phyloP scores from a whole-genome alignment of 148 eudicot genomes.

The Limonium bicolor region DNA sequence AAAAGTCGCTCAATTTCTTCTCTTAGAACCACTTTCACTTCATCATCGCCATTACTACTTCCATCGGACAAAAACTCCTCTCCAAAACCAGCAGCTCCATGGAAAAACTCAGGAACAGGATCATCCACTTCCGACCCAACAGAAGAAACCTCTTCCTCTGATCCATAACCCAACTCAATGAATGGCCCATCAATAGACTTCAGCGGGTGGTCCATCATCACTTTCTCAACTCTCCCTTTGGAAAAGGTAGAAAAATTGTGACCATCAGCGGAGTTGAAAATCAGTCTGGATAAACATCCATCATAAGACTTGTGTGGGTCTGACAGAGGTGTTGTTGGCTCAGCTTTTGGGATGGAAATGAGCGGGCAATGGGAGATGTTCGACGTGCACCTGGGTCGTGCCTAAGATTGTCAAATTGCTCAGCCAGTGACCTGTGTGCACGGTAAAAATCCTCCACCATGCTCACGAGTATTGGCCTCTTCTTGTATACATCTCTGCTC shows the following conservation, averaged over 20 bases:
- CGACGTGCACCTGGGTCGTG: constrained; percentile 36
- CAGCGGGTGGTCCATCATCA: too few relatives aligned
- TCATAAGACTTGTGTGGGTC: constrained; percentile 2
- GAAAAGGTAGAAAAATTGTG: not conserved
- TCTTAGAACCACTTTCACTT: not conserved
- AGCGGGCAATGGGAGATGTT: constrained; percentile 31
- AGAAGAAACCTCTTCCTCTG: constrained; percentile 34
- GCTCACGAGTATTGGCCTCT: constrained; percentile 71
- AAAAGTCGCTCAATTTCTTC: not conserved
- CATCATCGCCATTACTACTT: too few relatives aligned
- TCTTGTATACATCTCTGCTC: constrained; percentile 97
- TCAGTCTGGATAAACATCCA: not conserved
- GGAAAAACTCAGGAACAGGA: constrained; percentile 30
- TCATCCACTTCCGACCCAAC: constrained; percentile 77
- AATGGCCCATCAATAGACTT: not conserved
- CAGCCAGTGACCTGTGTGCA: constrained; percentile 72
- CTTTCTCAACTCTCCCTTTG: too few relatives aligned
- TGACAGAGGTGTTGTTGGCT: not conserved
- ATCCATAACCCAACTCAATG: constrained; percentile 4
- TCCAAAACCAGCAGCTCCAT: constrained; percentile 1
- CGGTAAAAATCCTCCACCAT: constrained; percentile 76
- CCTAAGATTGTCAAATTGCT: constrained; percentile 59
- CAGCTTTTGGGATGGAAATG: constrained; percentile 20
- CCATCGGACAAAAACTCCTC: constrained; percentile 6
- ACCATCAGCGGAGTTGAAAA: not conserved